phyloP scores from a whole-genome alignment of 441 rosid genomes.

The Jatropha podagrica region DNA sequence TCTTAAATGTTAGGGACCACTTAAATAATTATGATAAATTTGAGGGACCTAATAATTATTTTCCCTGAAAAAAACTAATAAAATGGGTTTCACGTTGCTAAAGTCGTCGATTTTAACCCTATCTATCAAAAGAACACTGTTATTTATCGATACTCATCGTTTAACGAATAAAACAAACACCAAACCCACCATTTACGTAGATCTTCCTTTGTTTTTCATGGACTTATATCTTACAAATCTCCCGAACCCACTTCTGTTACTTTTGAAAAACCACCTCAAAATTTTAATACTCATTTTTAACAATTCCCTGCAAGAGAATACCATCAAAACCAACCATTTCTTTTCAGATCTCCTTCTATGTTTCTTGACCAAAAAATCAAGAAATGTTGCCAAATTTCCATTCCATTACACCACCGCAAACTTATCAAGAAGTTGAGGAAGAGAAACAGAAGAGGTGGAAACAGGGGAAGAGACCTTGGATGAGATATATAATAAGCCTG shows the following conservation, averaged over 20 bases:
- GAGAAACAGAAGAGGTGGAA: conserved; percentile 1
- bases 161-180: too few species aligned
- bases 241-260: conserved; percentile 35
- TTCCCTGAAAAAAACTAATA: too few species aligned
- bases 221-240: conserved; percentile 66
- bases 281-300: conserved; percentile 19
- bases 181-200: conserved; percentile 34
- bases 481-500: conserved; percentile 56
- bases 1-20: too few species aligned
- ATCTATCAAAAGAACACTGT: too few species aligned
- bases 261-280: conserved; percentile 30
- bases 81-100: too few species aligned
- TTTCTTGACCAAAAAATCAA: conserved; percentile 15
- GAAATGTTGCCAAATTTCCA: conserved; percentile 23
- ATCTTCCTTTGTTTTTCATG: conserved; percentile 69
- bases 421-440: conserved; percentile 13
- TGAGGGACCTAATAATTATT: too few species aligned
- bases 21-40: too few species aligned
- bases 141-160: too few species aligned
- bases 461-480: conserved; percentile 41
- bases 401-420: conserved; percentile 6
- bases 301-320: conserved; percentile 31
- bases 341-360: conserved; percentile 65
- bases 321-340: conserved; percentile 18
- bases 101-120: too few species aligned